A percentile compares a stretch with the other conserved stretches of the same genome.
phyloP scores from a whole-genome alignment of 768 basidiomycete genomes.

The Chalciporus piperatus region DNA sequence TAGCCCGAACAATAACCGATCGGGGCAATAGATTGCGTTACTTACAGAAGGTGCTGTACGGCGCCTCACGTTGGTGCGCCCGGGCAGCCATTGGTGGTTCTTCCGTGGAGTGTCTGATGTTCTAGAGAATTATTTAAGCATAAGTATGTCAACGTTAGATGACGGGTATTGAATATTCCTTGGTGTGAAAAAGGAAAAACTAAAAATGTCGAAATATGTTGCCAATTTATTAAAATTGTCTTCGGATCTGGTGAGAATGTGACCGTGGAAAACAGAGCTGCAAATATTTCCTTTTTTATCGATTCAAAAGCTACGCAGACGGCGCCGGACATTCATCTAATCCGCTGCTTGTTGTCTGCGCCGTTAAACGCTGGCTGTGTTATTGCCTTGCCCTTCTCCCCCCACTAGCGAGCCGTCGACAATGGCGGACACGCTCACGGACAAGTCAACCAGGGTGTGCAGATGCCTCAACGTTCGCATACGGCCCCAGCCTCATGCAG shows the following conservation, averaged over 20 bases:
- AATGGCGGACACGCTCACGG: constrained; percentile 25
- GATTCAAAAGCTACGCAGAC: constrained; percentile 24
- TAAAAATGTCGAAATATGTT: constrained; percentile 7
- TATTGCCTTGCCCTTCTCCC: constrained; percentile 14
- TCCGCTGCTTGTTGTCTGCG: constrained; percentile 22
- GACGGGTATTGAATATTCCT: no score
- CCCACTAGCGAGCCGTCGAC: constrained; percentile 11
- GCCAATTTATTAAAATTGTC: constrained; percentile 4
- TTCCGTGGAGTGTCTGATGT: constrained; percentile 3
- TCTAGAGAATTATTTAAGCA: neutral
- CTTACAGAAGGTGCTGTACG: constrained; percentile 10
- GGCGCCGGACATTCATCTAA: constrained; percentile 36
- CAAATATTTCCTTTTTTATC: constrained; percentile 23
- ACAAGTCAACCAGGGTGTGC: constrained; percentile 47
- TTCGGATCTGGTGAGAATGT: constrained; percentile 3
- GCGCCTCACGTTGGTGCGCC: constrained; percentile 3
- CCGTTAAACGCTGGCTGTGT: constrained; percentile 26
- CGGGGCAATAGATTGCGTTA: constrained; percentile 3
- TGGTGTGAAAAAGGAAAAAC: constrained; percentile 6
- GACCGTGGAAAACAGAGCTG: constrained; percentile 19
- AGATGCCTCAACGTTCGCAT: constrained; percentile 72
- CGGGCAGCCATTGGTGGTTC: neutral
- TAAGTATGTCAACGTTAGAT: no score
- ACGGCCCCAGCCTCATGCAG: constrained; percentile 29
- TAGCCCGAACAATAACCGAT: constrained; percentile 23